Percentiles rank a stretch among this genome's conserved stretches.
Conservation (phyloP, 2,329 filamentous ascomycete species). For the Achaetomium macrosporum region DNA sequence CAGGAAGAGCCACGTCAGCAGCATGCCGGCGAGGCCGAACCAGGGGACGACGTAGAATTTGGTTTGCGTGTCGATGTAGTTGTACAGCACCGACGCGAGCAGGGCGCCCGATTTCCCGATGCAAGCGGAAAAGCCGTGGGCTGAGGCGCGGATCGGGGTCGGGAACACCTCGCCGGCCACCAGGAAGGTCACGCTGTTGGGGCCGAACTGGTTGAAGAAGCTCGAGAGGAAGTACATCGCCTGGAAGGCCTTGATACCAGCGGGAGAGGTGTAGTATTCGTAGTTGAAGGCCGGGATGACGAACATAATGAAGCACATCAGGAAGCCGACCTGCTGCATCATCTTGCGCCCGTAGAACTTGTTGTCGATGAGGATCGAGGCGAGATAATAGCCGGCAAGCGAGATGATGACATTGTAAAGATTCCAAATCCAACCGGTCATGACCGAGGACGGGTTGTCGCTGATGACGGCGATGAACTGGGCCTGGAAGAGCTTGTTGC, state of each 20-base stretch:
- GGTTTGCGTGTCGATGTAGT: constrained; percentile 79
- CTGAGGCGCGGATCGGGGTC: constrained; percentile 84
- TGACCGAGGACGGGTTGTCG: constrained; percentile 61
- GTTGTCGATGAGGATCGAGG: constrained; percentile 86
- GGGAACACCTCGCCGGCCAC: constrained; percentile 96
- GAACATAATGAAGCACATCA: constrained; percentile 91
- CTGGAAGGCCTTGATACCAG: constrained; percentile 82
- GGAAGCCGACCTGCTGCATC: constrained; percentile 94
- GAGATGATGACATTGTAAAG: constrained; percentile 85
- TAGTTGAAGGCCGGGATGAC: constrained; percentile 85
- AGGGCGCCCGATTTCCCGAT: constrained; percentile 85
- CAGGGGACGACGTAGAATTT: constrained; percentile 93
- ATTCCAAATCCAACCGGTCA: constrained; percentile 89
- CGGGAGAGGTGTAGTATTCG: constrained; percentile 68
- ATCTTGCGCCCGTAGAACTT: constrained; percentile 93
- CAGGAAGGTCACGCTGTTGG: constrained; percentile 94
- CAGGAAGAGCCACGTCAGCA: constrained; percentile 78
- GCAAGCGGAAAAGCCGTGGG: constrained; percentile 91
- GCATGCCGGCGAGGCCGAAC: constrained; percentile 84
- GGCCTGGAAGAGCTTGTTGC: constrained; percentile 94
- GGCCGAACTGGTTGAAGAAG: constrained; percentile 99
- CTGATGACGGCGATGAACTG: constrained; percentile 84
- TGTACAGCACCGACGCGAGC: constrained; percentile 82
- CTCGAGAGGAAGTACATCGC: constrained; percentile 97
- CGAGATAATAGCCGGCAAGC: constrained; percentile 82